These are phyloP conservation scores for Saccharomycopsis fermentans DNA, from an alignment of 805 yeast genomes.

Conservation along the genomic window DNA sequence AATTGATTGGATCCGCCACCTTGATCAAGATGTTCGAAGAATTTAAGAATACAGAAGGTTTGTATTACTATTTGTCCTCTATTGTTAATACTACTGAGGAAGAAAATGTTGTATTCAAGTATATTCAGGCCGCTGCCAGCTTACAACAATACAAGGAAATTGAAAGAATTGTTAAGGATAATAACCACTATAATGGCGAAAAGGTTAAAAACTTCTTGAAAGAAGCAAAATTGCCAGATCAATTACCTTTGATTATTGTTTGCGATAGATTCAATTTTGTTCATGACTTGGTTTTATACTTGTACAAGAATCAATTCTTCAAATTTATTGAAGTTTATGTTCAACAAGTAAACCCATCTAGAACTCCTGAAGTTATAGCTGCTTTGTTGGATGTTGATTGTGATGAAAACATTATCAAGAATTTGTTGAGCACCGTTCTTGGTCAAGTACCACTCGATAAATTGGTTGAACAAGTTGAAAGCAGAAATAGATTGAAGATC, in stretches of 20 bases:
- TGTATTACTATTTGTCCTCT: slow-evolving; percentile 86
- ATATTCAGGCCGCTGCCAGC: slow-evolving; percentile 88
- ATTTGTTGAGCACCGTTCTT: slow-evolving; percentile 68
- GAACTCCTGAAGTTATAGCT: slow-evolving; percentile 94
- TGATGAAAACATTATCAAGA: slow-evolving; percentile 80
- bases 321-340: slow-evolving; percentile 96
- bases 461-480: slow-evolving; percentile 89
- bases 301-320: slow-evolving; percentile 92
- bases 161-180: slow-evolving; percentile 91
- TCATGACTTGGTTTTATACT: slow-evolving; percentile 85
- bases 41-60: slow-evolving; percentile 84
- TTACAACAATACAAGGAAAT: slow-evolving; percentile 87
- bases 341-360: slow-evolving; percentile 92
- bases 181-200: slow-evolving; percentile 91
- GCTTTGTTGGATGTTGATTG: slow-evolving; percentile 95
- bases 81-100: slow-evolving; percentile 91
- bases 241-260: slow-evolving; percentile 90
- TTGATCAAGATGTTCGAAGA: slow-evolving; percentile 90
- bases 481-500: slow-evolving; percentile 87
- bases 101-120: slow-evolving; percentile 90
- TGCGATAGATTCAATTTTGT: slow-evolving; percentile 88
- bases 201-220: slow-evolving; percentile 95
- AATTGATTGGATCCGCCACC: slow-evolving; percentile 76
- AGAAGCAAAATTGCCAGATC: slow-evolving; percentile 89
- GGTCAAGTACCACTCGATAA: slow-evolving; percentile 92